Percentiles rank a stretch among this genome's conserved stretches.
These are phyloP conservation scores for Podosphaera leucotricha DNA, from an alignment of 2,329 filamentous ascomycete genomes.

Conservation along the genomic window DNA sequence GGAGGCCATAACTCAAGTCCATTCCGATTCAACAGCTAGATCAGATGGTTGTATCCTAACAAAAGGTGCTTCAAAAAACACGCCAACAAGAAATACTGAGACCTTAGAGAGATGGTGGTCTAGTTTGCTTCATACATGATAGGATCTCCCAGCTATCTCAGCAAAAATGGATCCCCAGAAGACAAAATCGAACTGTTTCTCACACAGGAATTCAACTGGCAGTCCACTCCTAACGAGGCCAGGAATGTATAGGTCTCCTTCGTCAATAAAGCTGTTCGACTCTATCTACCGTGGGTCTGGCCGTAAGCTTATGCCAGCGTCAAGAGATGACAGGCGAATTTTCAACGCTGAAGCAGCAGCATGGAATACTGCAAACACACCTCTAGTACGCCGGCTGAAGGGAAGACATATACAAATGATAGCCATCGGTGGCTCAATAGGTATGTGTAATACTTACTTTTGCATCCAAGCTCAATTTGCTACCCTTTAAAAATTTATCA, in stretches of 20 bases:
- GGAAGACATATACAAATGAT: constrained; percentile 89
- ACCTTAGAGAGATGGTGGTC: neutral
- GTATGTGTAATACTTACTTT: constrained; percentile 18
- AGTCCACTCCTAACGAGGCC: constrained; percentile 9
- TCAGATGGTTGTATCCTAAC: neutral
- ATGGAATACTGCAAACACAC: constrained; percentile 43
- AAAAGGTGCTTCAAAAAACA: neutral
- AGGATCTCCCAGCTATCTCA: neutral
- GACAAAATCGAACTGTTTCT: constrained; percentile 3
- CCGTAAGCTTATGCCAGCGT: constrained; percentile 5
- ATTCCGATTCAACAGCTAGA: neutral
- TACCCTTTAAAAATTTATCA: neutral
- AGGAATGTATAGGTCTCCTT: constrained; percentile 5
- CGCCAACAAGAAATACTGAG: neutral
- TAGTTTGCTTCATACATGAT: neutral
- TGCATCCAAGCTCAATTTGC: neutral
- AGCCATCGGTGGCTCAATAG: constrained; percentile 80
- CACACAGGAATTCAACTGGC: constrained; percentile 10
- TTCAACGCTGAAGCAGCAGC: constrained; percentile 41
- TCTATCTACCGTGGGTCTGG: constrained; percentile 10
- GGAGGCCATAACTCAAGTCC: neutral
- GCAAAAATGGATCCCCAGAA: constrained; percentile 5
- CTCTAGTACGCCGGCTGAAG: constrained; percentile 55
- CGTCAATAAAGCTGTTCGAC: constrained; percentile 9
- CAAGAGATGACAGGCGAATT: constrained; percentile 15